Evolutionary conservation across 2,329 filamentous ascomycete genomes (phyloP).

Genomic region (Coleophoma cylindrospora): DNA sequence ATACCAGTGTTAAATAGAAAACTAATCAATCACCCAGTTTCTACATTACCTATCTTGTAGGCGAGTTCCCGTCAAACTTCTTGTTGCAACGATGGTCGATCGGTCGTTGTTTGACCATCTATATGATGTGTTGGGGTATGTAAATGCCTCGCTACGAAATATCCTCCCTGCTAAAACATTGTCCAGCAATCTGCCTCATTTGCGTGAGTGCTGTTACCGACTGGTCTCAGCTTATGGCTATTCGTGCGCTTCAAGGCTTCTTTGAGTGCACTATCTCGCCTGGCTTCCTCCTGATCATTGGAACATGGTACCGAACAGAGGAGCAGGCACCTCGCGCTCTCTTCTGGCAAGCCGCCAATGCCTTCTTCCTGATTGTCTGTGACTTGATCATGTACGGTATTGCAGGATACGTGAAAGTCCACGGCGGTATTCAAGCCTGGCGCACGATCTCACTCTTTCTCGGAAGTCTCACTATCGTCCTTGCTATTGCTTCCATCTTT

Average conservation of each 20-base stretch:
- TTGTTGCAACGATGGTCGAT: background rate
- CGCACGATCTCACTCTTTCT: conserved; percentile 14
- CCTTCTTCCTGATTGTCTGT: background rate
- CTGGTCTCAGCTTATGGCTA: background rate
- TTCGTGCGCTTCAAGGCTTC: background rate
- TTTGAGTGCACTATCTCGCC: conserved; percentile 1
- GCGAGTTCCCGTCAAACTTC: background rate
- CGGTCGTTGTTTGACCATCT: background rate
- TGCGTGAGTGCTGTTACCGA: background rate
- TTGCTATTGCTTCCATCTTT: conserved; percentile 11
- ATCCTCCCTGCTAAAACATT: background rate
- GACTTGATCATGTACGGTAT: conserved; percentile 16
- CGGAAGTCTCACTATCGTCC: conserved; percentile 12
- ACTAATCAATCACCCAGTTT: conserved; percentile 6
- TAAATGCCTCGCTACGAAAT: background rate
- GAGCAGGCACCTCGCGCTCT: background rate
- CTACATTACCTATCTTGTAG: conserved; percentile 14
- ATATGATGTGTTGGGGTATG: background rate
- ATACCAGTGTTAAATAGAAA: background rate
- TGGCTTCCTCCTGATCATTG: background rate
- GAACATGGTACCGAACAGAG: background rate
- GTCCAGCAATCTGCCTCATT: background rate
- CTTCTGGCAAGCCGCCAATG: background rate
- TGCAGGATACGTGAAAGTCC: conserved; percentile 8
- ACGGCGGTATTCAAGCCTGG: conserved; percentile 14